Evolutionary conservation across 257 asterid genomes (phyloP).

Genomic region (Solanum tacnaense): DNA sequence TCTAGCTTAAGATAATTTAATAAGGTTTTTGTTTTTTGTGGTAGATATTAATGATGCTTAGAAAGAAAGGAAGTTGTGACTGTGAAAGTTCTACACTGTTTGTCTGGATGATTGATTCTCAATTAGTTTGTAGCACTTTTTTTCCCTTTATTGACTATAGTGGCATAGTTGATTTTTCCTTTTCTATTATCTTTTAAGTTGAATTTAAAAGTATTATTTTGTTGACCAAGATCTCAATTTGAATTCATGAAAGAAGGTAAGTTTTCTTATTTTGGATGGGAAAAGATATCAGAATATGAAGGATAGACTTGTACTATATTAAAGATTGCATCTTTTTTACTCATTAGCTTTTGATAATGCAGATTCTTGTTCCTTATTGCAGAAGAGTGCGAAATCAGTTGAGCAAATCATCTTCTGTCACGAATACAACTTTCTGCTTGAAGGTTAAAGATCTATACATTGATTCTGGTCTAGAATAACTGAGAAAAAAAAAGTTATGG

Average conservation of each 20-base stretch:
- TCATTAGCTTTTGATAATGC: background rate
- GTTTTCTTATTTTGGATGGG: background rate
- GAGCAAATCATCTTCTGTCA: background rate
- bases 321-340: background rate
- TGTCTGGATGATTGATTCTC: slow-evolving; percentile 25
- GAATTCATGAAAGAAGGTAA: background rate
- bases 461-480: background rate
- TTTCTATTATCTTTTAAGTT: background rate
- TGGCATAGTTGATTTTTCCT: slow-evolving; percentile 11
- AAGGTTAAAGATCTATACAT: slow-evolving; percentile 1
- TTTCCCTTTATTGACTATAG: slow-evolving; percentile 10
- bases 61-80: slow-evolving; percentile 1
- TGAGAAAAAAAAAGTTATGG: slow-evolving; percentile 29
- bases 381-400: background rate
- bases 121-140: slow-evolving; percentile 16
- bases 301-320: background rate
- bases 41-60: background rate
- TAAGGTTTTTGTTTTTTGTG: background rate
- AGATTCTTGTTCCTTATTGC: background rate
- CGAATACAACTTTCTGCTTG: background rate
- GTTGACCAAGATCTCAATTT: slow-evolving; percentile 9
- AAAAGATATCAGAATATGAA: background rate
- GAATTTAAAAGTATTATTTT: background rate
- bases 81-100: slow-evolving; percentile 11
- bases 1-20: background rate